Evolutionary conservation across 1,139 yeast species (phyloP).

Genomic region (Pichia sp.): DNA sequence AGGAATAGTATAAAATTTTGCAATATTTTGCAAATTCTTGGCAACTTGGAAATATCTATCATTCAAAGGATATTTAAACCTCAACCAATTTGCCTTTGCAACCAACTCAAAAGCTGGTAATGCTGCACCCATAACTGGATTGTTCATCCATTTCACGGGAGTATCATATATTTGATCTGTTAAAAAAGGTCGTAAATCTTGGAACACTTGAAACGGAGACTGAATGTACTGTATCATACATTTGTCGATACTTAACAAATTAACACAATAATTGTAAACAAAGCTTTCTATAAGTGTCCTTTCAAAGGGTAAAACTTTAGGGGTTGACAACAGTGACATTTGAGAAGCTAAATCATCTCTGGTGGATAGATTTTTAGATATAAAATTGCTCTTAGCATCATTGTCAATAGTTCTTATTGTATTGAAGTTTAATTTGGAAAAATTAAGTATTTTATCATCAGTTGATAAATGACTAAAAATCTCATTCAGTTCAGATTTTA

Average conservation of each 20-base stretch:
- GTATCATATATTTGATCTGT: constrained; percentile 13
- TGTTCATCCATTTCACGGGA: constrained; percentile 20
- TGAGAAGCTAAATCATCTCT: neutral
- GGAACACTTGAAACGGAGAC: constrained; percentile 20
- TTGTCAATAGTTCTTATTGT: neutral
- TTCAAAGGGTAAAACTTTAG: constrained; percentile 17
- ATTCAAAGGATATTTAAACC: constrained; percentile 10
- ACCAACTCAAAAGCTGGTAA: constrained; percentile 13
- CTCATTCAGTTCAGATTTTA: neutral
- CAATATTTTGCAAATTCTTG: constrained; percentile 2
- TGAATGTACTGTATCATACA: constrained; percentile 9
- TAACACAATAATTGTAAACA: constrained; percentile 24
- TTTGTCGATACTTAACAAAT: constrained; percentile 19
- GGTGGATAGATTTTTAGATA: neutral
- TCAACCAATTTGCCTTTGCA: constrained; percentile 18
- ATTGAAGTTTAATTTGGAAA: neutral
- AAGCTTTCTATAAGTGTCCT: constrained; percentile 26
- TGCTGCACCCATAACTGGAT: constrained; percentile 21
- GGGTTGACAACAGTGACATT: neutral
- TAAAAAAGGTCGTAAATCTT: constrained; percentile 9
- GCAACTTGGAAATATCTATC: neutral
- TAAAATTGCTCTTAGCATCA: neutral
- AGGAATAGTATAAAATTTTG: constrained; percentile 9
- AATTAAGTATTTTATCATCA: neutral
- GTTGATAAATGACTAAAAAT: neutral